phyloP scores from a whole-genome alignment of 2,329 filamentous ascomycete genomes.

The Pezizomycotina sp. region DNA sequence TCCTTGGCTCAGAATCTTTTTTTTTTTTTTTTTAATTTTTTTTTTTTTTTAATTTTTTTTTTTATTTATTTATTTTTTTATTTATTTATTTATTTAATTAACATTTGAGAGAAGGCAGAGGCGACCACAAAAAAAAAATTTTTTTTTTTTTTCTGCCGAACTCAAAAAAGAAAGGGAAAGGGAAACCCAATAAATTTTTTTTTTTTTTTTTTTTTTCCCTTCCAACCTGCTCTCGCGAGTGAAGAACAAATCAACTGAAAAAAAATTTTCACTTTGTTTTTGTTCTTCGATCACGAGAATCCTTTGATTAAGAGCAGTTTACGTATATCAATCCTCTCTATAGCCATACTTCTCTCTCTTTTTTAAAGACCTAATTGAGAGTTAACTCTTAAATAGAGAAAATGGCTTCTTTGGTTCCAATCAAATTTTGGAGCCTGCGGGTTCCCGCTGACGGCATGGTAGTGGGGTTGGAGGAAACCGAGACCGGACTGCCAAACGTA shows the following conservation, averaged over 20 bases:
- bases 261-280: not conserved
- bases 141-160: constrained; percentile 27
- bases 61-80: constrained; percentile 15
- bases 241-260: constrained; percentile 2
- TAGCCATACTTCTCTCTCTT: not conserved
- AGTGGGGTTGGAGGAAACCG: constrained; percentile 60
- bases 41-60: constrained; percentile 7
- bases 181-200: constrained; percentile 37
- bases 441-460: constrained; percentile 72
- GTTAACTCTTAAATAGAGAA: constrained; percentile 26
- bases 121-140: constrained; percentile 29
- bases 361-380: constrained; percentile 7
- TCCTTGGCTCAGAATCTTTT: no score
- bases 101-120: constrained; percentile 21
- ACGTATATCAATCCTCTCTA: constrained; percentile 1
- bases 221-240: constrained; percentile 15
- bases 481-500: constrained; percentile 63
- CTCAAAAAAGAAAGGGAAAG: constrained; percentile 32
- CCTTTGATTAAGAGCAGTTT: constrained; percentile 5
- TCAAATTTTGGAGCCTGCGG: constrained; percentile 82
- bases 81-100: constrained; percentile 24
- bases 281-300: constrained; percentile 7
- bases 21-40: constrained; percentile 26
- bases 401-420: constrained; percentile 31
- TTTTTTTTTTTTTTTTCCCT: constrained; percentile 34